These are phyloP conservation scores for Venturia pyrina DNA, from an alignment of 2,329 filamentous ascomycete species.

Conservation along the genomic window DNA sequence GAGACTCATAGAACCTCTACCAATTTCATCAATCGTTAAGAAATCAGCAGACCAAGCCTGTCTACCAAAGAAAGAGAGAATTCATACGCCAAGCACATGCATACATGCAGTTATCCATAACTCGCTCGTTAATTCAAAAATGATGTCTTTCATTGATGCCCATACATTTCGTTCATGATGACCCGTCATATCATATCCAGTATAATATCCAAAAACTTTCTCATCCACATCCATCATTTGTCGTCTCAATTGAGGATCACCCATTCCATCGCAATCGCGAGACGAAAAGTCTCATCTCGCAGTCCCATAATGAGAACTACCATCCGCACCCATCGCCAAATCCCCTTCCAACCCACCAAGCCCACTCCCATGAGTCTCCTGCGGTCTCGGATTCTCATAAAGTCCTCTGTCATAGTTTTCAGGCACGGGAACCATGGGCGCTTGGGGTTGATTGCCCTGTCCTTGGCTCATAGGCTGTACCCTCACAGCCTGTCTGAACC, in stretches of 20 bases:
- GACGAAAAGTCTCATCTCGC: background rate
- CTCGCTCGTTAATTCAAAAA: too few species aligned
- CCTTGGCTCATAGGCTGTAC: conserved; percentile 21
- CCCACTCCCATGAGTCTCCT: conserved; percentile 35
- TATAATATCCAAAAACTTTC: background rate
- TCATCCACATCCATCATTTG: background rate
- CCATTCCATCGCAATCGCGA: background rate
- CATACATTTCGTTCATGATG: background rate
- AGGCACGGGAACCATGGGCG: conserved; percentile 47
- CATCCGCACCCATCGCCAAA: conserved; percentile 12
- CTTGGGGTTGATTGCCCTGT: background rate
- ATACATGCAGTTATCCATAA: too few species aligned
- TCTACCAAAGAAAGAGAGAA: too few species aligned
- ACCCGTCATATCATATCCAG: background rate
- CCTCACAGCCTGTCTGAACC: conserved; percentile 59
- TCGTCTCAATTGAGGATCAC: background rate
- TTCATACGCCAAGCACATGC: too few species aligned
- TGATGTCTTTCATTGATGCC: too few species aligned
- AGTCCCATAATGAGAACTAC: conserved; percentile 1
- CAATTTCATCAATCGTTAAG: too few species aligned
- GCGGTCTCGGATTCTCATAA: conserved; percentile 53
- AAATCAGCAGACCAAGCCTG: too few species aligned
- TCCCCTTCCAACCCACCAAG: conserved; percentile 34
- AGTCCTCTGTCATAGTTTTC: conserved; percentile 47
- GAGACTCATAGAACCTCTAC: too few species aligned